Conservation (phyloP, 495 filamentous ascomycete species). For the Saxispiralis lemnorum region DNA sequence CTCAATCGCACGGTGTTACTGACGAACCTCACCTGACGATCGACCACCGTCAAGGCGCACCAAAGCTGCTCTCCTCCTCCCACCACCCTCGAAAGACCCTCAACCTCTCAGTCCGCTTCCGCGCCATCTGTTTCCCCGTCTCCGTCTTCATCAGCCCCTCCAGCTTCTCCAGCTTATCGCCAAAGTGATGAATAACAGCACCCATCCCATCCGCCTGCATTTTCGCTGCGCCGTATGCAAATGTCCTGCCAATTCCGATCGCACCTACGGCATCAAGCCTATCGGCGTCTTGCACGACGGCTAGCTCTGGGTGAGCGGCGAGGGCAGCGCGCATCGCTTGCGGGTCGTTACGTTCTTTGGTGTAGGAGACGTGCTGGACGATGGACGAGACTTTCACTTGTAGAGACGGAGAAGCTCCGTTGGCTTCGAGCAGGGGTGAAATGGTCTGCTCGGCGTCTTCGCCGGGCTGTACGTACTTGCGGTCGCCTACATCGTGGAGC, state of each 20-base stretch:
- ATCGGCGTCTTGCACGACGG: conserved; percentile 79
- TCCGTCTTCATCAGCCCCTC: conserved; percentile 72
- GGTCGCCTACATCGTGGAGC: conserved; percentile 75
- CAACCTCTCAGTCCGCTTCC: conserved; percentile 45
- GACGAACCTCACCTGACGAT: no score
- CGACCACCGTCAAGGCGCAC: background rate
- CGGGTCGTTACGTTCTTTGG: conserved; percentile 43
- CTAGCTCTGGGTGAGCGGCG: conserved; percentile 49
- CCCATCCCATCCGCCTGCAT: conserved; percentile 33
- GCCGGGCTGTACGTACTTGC: conserved; percentile 47
- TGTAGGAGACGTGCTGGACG: conserved; percentile 57
- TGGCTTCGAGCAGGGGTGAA: conserved; percentile 36
- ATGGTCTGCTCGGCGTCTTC: conserved; percentile 38
- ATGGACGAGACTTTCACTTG: conserved; percentile 49
- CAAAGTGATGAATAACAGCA: conserved; percentile 54
- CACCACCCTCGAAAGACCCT: conserved; percentile 52
- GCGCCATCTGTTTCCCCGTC: conserved; percentile 49
- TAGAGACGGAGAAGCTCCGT: conserved; percentile 35
- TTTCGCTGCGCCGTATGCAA: conserved; percentile 57
- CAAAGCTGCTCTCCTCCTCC: conserved; percentile 36
- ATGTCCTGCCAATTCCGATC: conserved; percentile 60
- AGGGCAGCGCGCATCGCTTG: conserved; percentile 34
- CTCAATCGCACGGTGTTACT: no score
- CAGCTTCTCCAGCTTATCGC: conserved; percentile 57
- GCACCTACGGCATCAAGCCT: conserved; percentile 77